Conservation (phyloP, 1,284 basidiomycete species). For the Lentinula novae-zelandiae region DNA sequence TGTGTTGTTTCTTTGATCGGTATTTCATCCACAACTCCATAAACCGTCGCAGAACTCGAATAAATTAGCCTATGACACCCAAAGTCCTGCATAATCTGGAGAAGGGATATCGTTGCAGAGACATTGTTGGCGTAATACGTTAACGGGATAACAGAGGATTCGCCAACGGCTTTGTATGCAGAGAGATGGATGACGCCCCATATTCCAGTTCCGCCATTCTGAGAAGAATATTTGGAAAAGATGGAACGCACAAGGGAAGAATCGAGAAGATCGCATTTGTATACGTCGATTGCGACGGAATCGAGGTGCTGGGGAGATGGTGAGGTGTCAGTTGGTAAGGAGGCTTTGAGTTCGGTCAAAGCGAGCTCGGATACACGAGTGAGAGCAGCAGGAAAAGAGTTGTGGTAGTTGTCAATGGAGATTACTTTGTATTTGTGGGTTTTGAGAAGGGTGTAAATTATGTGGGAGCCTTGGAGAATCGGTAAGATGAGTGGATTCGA, state of each 20-base stretch:
- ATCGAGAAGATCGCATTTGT: slow-evolving; percentile 73
- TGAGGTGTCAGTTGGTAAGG: slow-evolving; percentile 19
- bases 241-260: slow-evolving; percentile 68
- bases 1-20: slow-evolving; percentile 82
- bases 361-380: slow-evolving; percentile 78
- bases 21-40: slow-evolving; percentile 88
- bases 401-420: slow-evolving; percentile 92
- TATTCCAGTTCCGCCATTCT: slow-evolving; percentile 67
- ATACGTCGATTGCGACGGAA: slow-evolving; percentile 67
- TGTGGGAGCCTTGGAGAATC: slow-evolving; percentile 73
- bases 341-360: slow-evolving; percentile 58
- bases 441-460: slow-evolving; percentile 82
- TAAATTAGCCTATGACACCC: slow-evolving; percentile 89
- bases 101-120: slow-evolving; percentile 75
- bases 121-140: slow-evolving; percentile 95
- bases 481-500: neutral
- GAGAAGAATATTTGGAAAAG: slow-evolving; percentile 69
- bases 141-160: slow-evolving; percentile 93
- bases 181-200: slow-evolving; percentile 98
- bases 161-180: slow-evolving; percentile 97
- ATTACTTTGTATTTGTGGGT: slow-evolving; percentile 89
- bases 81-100: slow-evolving; percentile 85
- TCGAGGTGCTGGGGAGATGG: slow-evolving; percentile 63
- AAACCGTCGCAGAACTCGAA: slow-evolving; percentile 97
- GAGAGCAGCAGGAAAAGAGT: slow-evolving; percentile 78